Evolutionary conservation across 176 grass and related monocot species (phyloP), one percentile per base, ranked within the genome.

Genomic region (Microstegium vimineum): DNA sequence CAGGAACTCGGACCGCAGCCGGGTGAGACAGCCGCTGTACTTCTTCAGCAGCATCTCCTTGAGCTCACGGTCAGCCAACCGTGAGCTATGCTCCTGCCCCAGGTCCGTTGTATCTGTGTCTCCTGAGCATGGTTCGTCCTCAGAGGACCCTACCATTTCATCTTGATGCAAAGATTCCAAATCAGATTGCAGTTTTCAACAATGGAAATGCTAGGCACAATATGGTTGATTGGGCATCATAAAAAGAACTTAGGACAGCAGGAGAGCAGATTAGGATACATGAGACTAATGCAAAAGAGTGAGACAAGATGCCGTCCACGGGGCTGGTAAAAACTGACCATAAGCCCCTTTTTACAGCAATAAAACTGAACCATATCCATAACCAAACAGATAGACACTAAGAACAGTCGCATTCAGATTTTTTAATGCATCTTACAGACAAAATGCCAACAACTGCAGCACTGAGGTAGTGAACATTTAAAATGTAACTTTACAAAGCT

Each of bases 31-130:
- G 28, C 97, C 93, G 2, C 97, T 94, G 81, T 99, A 99, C 84
- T 99, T 99, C 87, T 99, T 99, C 27, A 94, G 94, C 65, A 99
- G 83, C 97, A 99, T 96, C 74, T 94, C 97, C 86, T 95, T 99
- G 4, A 99, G 89, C 68, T 99, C 97, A 62, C 85, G 89, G 63
- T 96, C 93, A 0, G 87, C 89, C 43, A 96, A 17, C 33, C 85
- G 89, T 7, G 89, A 85, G 40, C 83, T 71, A 30, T 77, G 90
- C 59, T 90, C 90, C 36, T 84, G 89, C 20, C 86, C 87, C 0
- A 69, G 12, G 34, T 88, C 93, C 0, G 77, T 59, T 3, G 68
- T 74, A 14, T 95, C 91, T 0, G 51, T 75, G 38, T 95, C 96
- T 26, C 91, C 93, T 16, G 90, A 99, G 80, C 77, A 88, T 10